Conservation (phyloP, 441 rosid genomes). For the Populus hybrid region DNA sequence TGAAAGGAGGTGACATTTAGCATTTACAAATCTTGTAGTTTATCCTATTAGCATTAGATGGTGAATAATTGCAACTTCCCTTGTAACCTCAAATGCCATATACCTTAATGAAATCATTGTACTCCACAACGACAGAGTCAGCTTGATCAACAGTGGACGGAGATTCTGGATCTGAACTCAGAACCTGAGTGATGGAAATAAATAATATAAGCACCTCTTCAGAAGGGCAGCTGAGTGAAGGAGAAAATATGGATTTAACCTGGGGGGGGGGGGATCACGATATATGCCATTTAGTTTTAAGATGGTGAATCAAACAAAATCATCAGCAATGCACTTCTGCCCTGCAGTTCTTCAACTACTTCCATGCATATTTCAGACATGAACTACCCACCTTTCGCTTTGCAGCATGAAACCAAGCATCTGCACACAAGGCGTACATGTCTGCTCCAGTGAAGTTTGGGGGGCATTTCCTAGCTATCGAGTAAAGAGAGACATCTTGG, state of each 20-base stretch:
- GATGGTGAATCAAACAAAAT: neutral
- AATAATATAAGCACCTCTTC: conserved; percentile 7
- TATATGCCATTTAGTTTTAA: neutral
- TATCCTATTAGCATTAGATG: neutral
- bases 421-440: conserved; percentile 96
- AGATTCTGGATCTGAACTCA: conserved; percentile 40
- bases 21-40: neutral
- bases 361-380: conserved; percentile 2
- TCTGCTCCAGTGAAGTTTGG: conserved; percentile 95
- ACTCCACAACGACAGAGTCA: conserved; percentile 62
- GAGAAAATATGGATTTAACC: neutral
- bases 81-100: neutral
- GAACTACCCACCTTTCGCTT: conserved; percentile 64
- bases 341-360: neutral
- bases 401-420: conserved; percentile 99
- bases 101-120: conserved; percentile 82
- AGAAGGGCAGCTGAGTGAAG: neutral
- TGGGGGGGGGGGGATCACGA: neutral
- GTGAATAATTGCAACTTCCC: neutral
- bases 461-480: conserved; percentile 85
- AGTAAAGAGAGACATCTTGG: conserved; percentile 74
- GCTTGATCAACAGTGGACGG: conserved; percentile 42
- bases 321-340: neutral
- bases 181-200: conserved; percentile 46
- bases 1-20: conserved; percentile 24